Conservation (phyloP, 2,329 filamentous ascomycete genomes). For the Penicillium thymicola region DNA sequence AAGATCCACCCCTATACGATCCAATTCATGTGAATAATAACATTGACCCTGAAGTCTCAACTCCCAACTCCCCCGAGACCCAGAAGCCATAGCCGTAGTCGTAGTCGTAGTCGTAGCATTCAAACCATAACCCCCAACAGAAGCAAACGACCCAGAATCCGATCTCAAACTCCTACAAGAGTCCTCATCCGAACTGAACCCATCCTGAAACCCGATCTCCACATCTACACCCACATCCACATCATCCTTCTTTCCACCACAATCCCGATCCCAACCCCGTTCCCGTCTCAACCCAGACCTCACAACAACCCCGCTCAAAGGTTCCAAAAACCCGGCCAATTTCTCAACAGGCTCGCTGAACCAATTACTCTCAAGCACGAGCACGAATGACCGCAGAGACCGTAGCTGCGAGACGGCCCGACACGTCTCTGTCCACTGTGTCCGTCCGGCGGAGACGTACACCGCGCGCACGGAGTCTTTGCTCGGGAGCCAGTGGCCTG, state of each 20-base stretch:
- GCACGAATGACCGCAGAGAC: slow-evolving; percentile 29
- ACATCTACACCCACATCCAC: background rate
- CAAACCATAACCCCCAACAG: background rate
- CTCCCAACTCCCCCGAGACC: slow-evolving; percentile 22
- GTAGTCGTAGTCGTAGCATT: no score
- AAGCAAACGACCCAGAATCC: background rate
- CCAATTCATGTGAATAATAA: slow-evolving; percentile 34
- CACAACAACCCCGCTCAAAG: slow-evolving; percentile 28
- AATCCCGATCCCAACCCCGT: background rate
- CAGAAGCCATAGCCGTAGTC: no score
- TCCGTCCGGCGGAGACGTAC: slow-evolving; percentile 37
- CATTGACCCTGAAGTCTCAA: slow-evolving; percentile 33
- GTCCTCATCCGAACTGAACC: slow-evolving; percentile 12
- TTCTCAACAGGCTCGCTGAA: slow-evolving; percentile 38
- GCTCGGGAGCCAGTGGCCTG: slow-evolving; percentile 40
- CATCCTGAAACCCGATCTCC: background rate
- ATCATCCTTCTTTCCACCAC: background rate
- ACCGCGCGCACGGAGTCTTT: slow-evolving; percentile 40
- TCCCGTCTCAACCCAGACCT: background rate
- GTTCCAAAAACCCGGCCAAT: slow-evolving; percentile 36
- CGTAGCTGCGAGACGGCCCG: slow-evolving; percentile 25
- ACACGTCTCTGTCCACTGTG: slow-evolving; percentile 40
- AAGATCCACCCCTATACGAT: slow-evolving; percentile 29
- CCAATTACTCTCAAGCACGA: slow-evolving; percentile 35
- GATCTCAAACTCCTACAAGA: background rate